These are phyloP conservation scores for Arthrobotrys sinensis DNA, from an alignment of 2,329 filamentous ascomycete genomes.

Conservation along the genomic window DNA sequence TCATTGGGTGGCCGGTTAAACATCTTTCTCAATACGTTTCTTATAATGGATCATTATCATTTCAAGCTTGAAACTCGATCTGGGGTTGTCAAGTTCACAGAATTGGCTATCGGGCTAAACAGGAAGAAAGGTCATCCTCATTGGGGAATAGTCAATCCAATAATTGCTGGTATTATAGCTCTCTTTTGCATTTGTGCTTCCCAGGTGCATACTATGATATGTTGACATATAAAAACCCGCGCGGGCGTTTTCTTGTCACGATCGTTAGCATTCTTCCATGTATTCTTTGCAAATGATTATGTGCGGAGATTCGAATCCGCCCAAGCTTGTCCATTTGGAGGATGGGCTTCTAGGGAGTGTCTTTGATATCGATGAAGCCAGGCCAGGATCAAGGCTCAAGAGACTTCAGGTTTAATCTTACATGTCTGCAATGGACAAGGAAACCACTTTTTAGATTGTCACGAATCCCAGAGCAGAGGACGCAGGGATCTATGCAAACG, in stretches of 20 bases:
- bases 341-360: slow-evolving; percentile 13
- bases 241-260: slow-evolving; percentile 31
- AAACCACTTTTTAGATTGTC: slow-evolving; percentile 41
- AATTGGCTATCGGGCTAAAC: slow-evolving; percentile 55
- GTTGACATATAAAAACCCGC: slow-evolving; percentile 26
- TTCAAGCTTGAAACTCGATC: slow-evolving; percentile 51
- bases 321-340: slow-evolving; percentile 39
- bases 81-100: slow-evolving; percentile 47
- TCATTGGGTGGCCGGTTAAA: slow-evolving; percentile 56
- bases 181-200: slow-evolving; percentile 39
- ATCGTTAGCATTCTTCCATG: neutral
- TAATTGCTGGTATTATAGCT: slow-evolving; percentile 58
- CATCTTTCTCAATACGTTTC: slow-evolving; percentile 45
- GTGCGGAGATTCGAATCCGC: slow-evolving; percentile 37
- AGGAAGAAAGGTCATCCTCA: slow-evolving; percentile 52
- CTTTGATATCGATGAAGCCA: slow-evolving; percentile 53
- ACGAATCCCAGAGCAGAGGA: slow-evolving; percentile 35
- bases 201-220: slow-evolving; percentile 37
- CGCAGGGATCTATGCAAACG: slow-evolving; percentile 45
- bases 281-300: slow-evolving; percentile 23
- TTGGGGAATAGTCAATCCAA: slow-evolving; percentile 54
- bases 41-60: slow-evolving; percentile 59
- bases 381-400: slow-evolving; percentile 57
- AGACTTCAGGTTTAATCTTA: slow-evolving; percentile 52
- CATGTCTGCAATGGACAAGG: slow-evolving; percentile 33